Conservation (phyloP, 1,284 basidiomycete species). For the Pseudomicrostroma phylloplanum region DNA sequence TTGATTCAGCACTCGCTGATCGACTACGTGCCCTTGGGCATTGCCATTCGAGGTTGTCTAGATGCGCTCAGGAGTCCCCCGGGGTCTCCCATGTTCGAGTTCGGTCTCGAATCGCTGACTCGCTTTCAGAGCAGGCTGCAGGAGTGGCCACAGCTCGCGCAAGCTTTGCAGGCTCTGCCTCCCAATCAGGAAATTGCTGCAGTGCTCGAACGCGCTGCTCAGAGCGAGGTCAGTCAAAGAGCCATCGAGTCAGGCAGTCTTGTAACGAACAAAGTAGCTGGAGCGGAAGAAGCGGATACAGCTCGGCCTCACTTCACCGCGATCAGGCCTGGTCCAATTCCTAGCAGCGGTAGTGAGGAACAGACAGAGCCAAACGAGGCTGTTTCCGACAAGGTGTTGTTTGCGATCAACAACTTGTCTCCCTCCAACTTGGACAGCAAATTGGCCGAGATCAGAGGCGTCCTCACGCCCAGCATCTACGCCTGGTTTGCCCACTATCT, state of each 20-base stretch:
- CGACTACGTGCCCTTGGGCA: conserved; percentile 89
- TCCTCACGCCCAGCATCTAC: conserved; percentile 37
- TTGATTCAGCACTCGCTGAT: conserved; percentile 90
- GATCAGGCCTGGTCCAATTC: conserved; percentile 51
- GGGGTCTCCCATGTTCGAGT: conserved; percentile 89
- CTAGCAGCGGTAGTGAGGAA: conserved; percentile 26
- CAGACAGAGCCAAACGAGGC: conserved; percentile 68
- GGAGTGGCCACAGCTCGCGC: conserved; percentile 91
- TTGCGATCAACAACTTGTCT: conserved; percentile 96
- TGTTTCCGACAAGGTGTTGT: conserved; percentile 85
- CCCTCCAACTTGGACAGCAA: conserved; percentile 81
- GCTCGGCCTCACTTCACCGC: conserved; percentile 53
- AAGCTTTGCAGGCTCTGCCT: conserved; percentile 78
- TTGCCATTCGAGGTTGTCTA: conserved; percentile 92
- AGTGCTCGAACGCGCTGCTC: conserved; percentile 30
- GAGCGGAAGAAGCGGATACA: conserved; percentile 27
- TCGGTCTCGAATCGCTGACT: conserved; percentile 83
- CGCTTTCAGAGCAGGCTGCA: conserved; percentile 79
- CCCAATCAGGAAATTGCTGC: conserved; percentile 71
- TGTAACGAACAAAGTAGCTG: background rate
- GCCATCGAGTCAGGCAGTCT: conserved; percentile 10
- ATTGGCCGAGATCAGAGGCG: conserved; percentile 43
- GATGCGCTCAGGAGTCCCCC: conserved; percentile 73
- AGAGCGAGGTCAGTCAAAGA: conserved; percentile 15
- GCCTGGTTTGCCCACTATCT: conserved; percentile 97